These are phyloP conservation scores for Cyclocybe aegerita DNA, from an alignment of 768 basidiomycete species.

Conservation along the genomic window DNA sequence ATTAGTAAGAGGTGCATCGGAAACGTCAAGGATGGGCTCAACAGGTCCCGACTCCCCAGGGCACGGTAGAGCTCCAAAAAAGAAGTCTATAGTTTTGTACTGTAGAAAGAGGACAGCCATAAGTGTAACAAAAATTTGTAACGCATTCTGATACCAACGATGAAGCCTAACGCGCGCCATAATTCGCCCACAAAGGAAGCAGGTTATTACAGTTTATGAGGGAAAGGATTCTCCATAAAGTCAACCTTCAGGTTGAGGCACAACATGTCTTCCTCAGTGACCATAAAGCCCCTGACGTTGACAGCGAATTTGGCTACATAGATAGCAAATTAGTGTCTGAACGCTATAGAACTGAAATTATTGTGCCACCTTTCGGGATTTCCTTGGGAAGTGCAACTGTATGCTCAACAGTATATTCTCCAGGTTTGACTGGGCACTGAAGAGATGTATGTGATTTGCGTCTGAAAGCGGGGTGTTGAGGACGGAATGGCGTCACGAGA, in stretches of 20 bases:
- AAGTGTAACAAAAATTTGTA: too few relatives aligned
- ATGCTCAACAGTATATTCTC: constrained; percentile 71
- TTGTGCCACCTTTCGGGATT: constrained; percentile 73
- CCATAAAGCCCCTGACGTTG: constrained; percentile 66
- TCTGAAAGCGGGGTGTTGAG: constrained; percentile 36
- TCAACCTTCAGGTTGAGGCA: constrained; percentile 81
- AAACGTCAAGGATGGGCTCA: constrained; percentile 3
- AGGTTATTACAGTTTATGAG: not conserved
- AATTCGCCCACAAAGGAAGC: constrained; percentile 26
- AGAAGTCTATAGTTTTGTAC: too few relatives aligned
- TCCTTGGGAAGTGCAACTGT: constrained; percentile 88
- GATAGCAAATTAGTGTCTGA: constrained; percentile 3
- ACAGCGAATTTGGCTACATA: constrained; percentile 81
- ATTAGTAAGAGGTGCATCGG: too few relatives aligned
- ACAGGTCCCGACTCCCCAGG: not conserved
- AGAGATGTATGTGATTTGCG: constrained; percentile 71
- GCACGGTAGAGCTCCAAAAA: not conserved
- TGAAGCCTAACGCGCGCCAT: too few relatives aligned
- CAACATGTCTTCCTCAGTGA: constrained; percentile 69
- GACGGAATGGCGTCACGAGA: not conserved
- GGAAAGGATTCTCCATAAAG: constrained; percentile 56
- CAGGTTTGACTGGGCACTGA: constrained; percentile 81
- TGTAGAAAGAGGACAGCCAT: too few relatives aligned
- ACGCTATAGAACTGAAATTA: not conserved
- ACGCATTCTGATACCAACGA: not conserved